Evolutionary conservation across 768 basidiomycete genomes (phyloP), one percentile per base, ranked within the genome.

Genomic region (Xerocomellus intermedius): DNA sequence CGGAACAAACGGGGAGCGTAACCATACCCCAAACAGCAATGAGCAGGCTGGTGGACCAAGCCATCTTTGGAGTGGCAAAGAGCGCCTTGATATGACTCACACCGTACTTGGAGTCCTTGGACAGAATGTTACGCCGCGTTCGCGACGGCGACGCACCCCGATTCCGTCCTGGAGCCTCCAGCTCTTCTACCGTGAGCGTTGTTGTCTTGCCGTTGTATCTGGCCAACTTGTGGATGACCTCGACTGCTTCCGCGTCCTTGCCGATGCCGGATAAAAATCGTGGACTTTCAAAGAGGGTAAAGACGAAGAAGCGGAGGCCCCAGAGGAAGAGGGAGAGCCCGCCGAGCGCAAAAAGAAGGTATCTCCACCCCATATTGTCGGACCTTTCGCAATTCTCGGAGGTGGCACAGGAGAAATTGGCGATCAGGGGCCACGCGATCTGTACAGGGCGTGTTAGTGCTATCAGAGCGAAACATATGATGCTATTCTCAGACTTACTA

Each of bases 341-440:
- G 3, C 83, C 82, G 37, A 83, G 76, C 0, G 75, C 74, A 64
- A 82, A 77, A 32, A 83, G 68, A 24, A 83, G 75, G 62, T 85
- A 84, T 28, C 84, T 73, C 84, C 84, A 85, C 22, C 84, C 83
- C 83, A 82, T 84, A 58, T 85, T 85, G 19, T 79, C 58, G 3
- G 73, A 64, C 45, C 71, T 75, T 36, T 73, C 54, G 56, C 81
- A 81, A 4, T 70, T 60, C 7, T 52, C 55, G 0, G 69, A 17
- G 4, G 66, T 59, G 0, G 74, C 50, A 56, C 84, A 85, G 7
- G 83, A 81, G 56, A 78, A 78, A 57, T 82, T 79, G 14, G 79
- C 73, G 14, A 84, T 80, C 24, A 85, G 64, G 2, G 83, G 82
- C 83, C 83, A 84, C 1, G 83, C 82, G 55, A 85, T 62, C 81